Conservation (phyloP, 2,329 filamentous ascomycete species). For the Pseudogymnoascus verrucosus region DNA sequence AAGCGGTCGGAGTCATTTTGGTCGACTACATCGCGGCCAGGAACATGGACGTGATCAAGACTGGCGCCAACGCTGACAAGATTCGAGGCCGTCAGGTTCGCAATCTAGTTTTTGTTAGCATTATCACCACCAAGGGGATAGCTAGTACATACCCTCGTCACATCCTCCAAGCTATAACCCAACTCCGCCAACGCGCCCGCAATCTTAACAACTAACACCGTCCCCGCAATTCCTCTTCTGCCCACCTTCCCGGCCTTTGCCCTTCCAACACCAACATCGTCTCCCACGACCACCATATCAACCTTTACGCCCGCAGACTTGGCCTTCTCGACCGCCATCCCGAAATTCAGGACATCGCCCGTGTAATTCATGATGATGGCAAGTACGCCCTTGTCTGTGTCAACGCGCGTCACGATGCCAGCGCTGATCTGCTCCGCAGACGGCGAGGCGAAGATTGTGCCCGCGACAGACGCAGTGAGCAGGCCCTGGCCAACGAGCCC, state of each 20-base stretch:
- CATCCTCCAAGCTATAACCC: slow-evolving; percentile 60
- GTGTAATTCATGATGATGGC: slow-evolving; percentile 97
- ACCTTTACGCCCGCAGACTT: slow-evolving; percentile 67
- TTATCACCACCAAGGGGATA: too few relatives aligned
- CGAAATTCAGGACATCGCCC: slow-evolving; percentile 83
- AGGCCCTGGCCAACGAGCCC: slow-evolving; percentile 78
- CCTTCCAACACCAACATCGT: slow-evolving; percentile 85
- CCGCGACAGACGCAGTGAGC: slow-evolving; percentile 73
- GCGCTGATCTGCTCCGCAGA: slow-evolving; percentile 73
- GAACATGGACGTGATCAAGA: slow-evolving; percentile 86
- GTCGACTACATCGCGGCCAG: slow-evolving; percentile 56
- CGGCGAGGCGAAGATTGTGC: slow-evolving; percentile 79
- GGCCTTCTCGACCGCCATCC: slow-evolving; percentile 87
- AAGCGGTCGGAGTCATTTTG: slow-evolving; percentile 48
- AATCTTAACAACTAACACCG: slow-evolving; percentile 86
- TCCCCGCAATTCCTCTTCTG: slow-evolving; percentile 81
- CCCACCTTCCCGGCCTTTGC: slow-evolving; percentile 84
- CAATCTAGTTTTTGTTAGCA: slow-evolving; percentile 27
- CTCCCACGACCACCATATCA: slow-evolving; percentile 86
- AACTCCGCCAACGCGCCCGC: slow-evolving; percentile 71
- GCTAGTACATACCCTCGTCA: slow-evolving; percentile 46
- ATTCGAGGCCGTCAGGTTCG: slow-evolving; percentile 64
- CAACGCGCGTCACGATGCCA: slow-evolving; percentile 66
- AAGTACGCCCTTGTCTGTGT: slow-evolving; percentile 64
- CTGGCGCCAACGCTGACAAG: slow-evolving; percentile 80